Conservation (phyloP, 495 filamentous ascomycete species). For the Endocarpon pusillum region DNA sequence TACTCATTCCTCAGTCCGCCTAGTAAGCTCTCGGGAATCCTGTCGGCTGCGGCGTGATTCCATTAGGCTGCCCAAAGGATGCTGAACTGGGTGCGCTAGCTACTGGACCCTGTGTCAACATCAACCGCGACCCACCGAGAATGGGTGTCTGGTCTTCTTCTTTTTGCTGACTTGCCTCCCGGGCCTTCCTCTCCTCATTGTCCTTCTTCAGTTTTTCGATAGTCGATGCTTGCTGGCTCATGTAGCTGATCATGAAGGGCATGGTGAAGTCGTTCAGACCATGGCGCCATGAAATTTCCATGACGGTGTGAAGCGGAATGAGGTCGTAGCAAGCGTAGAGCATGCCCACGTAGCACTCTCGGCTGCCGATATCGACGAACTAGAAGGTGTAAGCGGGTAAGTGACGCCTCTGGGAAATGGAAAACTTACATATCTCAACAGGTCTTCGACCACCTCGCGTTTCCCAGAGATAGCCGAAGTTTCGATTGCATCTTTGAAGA, state of each 20-base stretch:
- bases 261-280: slow-evolving; percentile 94
- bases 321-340: slow-evolving; percentile 97
- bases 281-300: slow-evolving; percentile 95
- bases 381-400: slow-evolving; percentile 26
- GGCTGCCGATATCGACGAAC: slow-evolving; percentile 98
- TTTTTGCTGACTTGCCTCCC: slow-evolving; percentile 70
- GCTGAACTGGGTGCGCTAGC: slow-evolving; percentile 37
- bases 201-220: slow-evolving; percentile 80
- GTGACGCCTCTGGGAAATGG: slow-evolving; percentile 1
- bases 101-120: slow-evolving; percentile 95
- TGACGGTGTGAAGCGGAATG: slow-evolving; percentile 74
- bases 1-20: too few species aligned
- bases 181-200: slow-evolving; percentile 89
- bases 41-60: slow-evolving; percentile 64
- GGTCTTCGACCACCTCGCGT: slow-evolving; percentile 80
- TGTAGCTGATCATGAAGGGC: slow-evolving; percentile 99
- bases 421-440: slow-evolving; percentile 80
- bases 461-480: slow-evolving; percentile 92
- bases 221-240: slow-evolving; percentile 75
- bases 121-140: slow-evolving; percentile 74
- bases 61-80: slow-evolving; percentile 57
- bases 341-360: slow-evolving; percentile 98
- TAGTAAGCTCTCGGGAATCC: slow-evolving; percentile 47
- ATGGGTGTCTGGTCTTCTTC: slow-evolving; percentile 89
- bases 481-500: slow-evolving; percentile 99